Conservation (phyloP, 2,329 filamentous ascomycete genomes). For the Aspergillus ustus region DNA sequence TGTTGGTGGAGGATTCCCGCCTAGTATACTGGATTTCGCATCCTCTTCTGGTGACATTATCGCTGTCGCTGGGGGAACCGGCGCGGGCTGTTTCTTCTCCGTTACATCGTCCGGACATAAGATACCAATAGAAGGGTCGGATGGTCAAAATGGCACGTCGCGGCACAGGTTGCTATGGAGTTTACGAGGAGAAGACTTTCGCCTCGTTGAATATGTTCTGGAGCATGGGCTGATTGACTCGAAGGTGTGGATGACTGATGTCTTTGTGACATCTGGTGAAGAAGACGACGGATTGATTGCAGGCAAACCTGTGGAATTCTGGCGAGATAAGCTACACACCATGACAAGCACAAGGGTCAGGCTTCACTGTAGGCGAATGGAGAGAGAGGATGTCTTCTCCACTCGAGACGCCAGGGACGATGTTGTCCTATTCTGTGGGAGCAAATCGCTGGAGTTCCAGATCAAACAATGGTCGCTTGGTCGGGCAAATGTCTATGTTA, state of each 20-base stretch:
- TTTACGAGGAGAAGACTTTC: background rate
- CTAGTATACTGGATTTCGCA: background rate
- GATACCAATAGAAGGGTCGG: background rate
- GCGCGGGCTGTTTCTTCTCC: background rate
- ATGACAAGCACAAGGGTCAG: background rate
- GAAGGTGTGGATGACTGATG: background rate
- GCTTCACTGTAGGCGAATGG: background rate
- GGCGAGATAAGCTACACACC: background rate
- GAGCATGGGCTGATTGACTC: background rate
- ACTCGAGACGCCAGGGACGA: background rate
- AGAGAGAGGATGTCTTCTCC: background rate
- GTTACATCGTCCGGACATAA: background rate
- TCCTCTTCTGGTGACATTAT: background rate
- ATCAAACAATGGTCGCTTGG: background rate
- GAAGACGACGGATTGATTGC: background rate
- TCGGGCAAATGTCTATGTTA: background rate
- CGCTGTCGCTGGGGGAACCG: background rate
- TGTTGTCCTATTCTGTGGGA: background rate
- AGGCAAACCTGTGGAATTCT: background rate
- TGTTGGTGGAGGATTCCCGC: background rate
- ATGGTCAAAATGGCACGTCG: background rate
- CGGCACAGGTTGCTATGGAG: background rate
- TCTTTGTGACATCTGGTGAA: background rate
- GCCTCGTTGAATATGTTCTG: background rate
- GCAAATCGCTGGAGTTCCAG: background rate